phyloP scores from a whole-genome alignment of 345 rosid species.

The Syzygium aqueum region DNA sequence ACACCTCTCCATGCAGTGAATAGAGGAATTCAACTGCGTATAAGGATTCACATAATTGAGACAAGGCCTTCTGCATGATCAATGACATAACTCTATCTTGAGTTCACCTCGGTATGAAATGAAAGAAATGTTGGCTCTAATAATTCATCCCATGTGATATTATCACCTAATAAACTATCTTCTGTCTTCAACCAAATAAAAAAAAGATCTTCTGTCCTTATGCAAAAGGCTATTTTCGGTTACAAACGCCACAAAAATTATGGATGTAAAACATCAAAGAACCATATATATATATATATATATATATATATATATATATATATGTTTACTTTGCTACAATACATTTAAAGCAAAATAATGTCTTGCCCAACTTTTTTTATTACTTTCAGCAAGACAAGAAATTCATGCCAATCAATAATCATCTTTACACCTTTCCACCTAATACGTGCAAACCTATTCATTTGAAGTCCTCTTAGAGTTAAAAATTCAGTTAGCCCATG shows the following conservation, averaged over 20 bases:
- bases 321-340: not conserved
- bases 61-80: not conserved
- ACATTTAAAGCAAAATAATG: not conserved
- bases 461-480: not conserved
- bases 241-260: not conserved
- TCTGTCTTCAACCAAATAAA: not conserved
- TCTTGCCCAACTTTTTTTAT: not conserved
- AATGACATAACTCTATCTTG: not conserved
- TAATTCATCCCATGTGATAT: not conserved
- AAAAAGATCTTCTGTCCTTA: not conserved
- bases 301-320: no score
- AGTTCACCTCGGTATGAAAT: not conserved
- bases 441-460: not conserved
- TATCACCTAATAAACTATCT: not conserved
- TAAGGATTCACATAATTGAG: not conserved
- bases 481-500: not conserved
- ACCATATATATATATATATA: no score
- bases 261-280: not conserved
- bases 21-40: not conserved
- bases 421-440: not conserved
- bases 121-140: not conserved
- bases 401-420: not conserved
- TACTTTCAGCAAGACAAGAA: not conserved
- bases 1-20: not conserved
- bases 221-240: not conserved